Percentiles rank a stretch among this genome's conserved stretches.
phyloP scores from a whole-genome alignment of 2,329 filamentous ascomycete genomes.

The Elsinoe necatrix region DNA sequence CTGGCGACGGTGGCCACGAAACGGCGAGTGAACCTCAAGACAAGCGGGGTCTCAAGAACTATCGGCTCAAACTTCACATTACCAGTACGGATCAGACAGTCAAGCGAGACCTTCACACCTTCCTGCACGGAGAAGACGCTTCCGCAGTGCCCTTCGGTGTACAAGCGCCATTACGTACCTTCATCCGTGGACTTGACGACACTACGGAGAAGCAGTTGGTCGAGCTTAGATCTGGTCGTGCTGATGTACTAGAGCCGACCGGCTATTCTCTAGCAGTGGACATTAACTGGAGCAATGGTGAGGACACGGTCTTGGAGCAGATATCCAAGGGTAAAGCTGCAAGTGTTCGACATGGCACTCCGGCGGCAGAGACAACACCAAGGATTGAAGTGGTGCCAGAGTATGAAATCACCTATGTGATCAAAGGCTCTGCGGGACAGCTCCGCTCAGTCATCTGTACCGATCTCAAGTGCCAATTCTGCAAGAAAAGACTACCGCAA shows the following conservation, averaged over 20 bases:
- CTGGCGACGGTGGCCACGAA: background rate
- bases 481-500: slow-evolving; percentile 19
- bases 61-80: slow-evolving; percentile 1
- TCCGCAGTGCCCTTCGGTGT: background rate
- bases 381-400: background rate
- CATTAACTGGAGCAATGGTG: slow-evolving; percentile 22
- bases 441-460: slow-evolving; percentile 15
- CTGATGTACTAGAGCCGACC: background rate
- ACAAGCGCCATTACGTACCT: background rate
- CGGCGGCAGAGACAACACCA: background rate
- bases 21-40: background rate
- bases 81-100: background rate
- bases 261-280: slow-evolving; percentile 22
- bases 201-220: background rate
- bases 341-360: slow-evolving; percentile 22
- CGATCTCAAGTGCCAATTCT: slow-evolving; percentile 24
- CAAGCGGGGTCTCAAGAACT: background rate
- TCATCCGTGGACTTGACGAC: background rate
- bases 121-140: background rate
- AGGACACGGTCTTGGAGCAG: background rate
- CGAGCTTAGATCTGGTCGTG: background rate
- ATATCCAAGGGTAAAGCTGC: slow-evolving; percentile 16
- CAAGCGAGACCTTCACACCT: background rate
- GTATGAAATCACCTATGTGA: slow-evolving; percentile 17
- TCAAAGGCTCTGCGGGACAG: slow-evolving; percentile 13